Base-by-base conservation (phyloP, 2,329 filamentous ascomycete genomes). In the Parascedosporium putredinis region DNA sequence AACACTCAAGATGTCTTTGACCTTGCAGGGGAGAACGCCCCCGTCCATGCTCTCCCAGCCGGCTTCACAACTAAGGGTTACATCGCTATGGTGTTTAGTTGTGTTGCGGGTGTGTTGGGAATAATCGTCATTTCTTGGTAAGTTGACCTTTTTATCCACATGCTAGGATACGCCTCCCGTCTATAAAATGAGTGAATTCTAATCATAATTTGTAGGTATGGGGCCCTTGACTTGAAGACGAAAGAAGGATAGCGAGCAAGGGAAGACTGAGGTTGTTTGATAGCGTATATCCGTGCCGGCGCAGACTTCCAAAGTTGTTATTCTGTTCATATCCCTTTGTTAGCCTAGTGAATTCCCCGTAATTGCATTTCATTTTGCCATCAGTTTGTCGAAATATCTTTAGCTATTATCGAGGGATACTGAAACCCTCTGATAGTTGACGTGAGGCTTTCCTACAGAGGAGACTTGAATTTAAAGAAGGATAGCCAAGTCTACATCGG, bases 61-160 rank as follows among this genome's bases (percentile, higher is more conserved):
- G 86, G 86, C 69, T 89, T 90, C 62, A 87, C 83, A 0, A 63
- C 80, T 0, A 73, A 75, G 31, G 88, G 87, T 6, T 84, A 86
- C 40, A 76, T 88, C 1, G 87, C 87, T 9, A 66, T 93, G 56
- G 81, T 83, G 2, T 87, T 91, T 60, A 87, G 83, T 59, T 77
- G 76, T 54, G 54, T 89, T 3, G 75, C 75, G 14, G 88, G 85
- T 2, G 69, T 89, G 45, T 56, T 87, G 5, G 87, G 87, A 7
- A 72, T 89, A 57, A 72, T 66, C 0, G 76, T 79, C 10, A 80
- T 93, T 50, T 74, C 72, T 1, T 82, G 83, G 73, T 54, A 42
- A 5, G 38, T 24, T 31, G n/a, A n/a, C n/a, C n/a, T n/a, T 31
- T 31, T 6, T 12, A 31, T 31, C 27, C 12, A n/a, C n/a, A n/a